These are phyloP conservation scores for Blastobotrys elegans DNA, from an alignment of 1,139 yeast species.

Conservation along the genomic window DNA sequence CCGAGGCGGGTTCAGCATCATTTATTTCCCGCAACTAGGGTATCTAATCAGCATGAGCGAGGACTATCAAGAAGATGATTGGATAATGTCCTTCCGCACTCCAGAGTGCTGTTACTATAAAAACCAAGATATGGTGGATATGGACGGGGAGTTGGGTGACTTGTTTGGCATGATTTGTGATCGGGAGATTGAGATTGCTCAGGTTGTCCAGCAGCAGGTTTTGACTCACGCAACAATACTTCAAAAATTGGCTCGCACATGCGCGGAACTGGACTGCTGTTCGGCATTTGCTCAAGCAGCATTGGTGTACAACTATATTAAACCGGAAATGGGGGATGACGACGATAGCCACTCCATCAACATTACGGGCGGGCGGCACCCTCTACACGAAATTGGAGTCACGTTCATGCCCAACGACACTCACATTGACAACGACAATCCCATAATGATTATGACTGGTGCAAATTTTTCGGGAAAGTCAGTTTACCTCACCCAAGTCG, in stretches of 20 bases:
- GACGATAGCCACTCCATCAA: not conserved
- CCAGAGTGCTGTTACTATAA: not conserved
- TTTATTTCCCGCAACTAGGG: slow-evolving; percentile 6
- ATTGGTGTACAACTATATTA: not conserved
- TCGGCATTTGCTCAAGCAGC: slow-evolving; percentile 4
- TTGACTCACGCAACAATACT: not conserved
- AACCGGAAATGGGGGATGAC: not conserved
- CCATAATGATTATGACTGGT: slow-evolving; percentile 84
- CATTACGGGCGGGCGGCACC: slow-evolving; percentile 8
- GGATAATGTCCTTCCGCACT: slow-evolving; percentile 2
- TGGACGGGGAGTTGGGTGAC: slow-evolving; percentile 5
- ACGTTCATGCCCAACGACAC: slow-evolving; percentile 92
- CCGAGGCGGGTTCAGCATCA: not conserved
- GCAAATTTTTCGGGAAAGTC: slow-evolving; percentile 99
- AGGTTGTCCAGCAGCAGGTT: slow-evolving; percentile 4
- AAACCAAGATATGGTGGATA: not conserved
- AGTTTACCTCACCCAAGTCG: slow-evolving; percentile 86
- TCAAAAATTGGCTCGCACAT: not conserved
- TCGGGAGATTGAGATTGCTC: slow-evolving; percentile 3
- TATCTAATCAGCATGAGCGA: not conserved
- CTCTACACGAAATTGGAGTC: slow-evolving; percentile 1
- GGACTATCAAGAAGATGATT: not conserved
- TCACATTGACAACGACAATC: slow-evolving; percentile 61
- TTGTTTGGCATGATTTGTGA: slow-evolving; percentile 6
- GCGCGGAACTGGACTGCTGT: not conserved